A percentile compares a stretch with the other conserved stretches of the same genome.
These are phyloP conservation scores for Aureoboletus auriporus DNA, from an alignment of 768 basidiomycete species.

Conservation along the genomic window DNA sequence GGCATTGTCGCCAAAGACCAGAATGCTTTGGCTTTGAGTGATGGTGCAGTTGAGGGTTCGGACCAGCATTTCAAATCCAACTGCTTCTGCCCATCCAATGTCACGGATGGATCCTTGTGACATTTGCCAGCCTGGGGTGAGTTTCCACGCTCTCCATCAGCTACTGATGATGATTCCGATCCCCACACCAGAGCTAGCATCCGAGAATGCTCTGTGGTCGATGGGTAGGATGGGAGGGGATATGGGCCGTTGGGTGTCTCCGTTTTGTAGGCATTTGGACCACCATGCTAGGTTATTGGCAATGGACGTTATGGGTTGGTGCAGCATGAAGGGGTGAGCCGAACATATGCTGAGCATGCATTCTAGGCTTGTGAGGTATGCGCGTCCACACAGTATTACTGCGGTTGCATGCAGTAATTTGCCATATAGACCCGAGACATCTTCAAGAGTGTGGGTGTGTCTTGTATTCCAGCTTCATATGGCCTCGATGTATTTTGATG, in stretches of 20 bases:
- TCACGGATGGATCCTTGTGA: rapidly evolving
- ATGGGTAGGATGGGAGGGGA: background rate
- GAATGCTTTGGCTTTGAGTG: background rate
- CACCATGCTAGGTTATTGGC: background rate
- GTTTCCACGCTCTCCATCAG: background rate
- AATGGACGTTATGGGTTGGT: background rate
- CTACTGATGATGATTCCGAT: background rate
- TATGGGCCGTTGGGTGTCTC: too few relatives aligned
- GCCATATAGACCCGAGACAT: slow-evolving; percentile 3
- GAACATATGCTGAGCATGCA: slow-evolving; percentile 28
- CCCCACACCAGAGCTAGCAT: slow-evolving; percentile 9
- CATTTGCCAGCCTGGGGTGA: background rate
- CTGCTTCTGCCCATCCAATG: background rate
- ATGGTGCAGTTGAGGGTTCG: background rate
- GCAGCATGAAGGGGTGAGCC: slow-evolving; percentile 31
- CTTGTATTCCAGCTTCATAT: background rate
- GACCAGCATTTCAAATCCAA: background rate
- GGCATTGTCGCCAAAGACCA: background rate
- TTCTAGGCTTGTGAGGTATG: slow-evolving; percentile 40
- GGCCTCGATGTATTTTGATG: slow-evolving; percentile 2
- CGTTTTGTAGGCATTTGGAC: background rate
- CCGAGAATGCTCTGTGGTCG: background rate
- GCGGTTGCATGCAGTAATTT: slow-evolving; percentile 13
- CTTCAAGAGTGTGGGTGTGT: background rate
- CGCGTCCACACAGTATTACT: slow-evolving; percentile 28